Base-by-base conservation (phyloP, 2,329 filamentous ascomycete genomes). In the Claviceps arundinis region DNA sequence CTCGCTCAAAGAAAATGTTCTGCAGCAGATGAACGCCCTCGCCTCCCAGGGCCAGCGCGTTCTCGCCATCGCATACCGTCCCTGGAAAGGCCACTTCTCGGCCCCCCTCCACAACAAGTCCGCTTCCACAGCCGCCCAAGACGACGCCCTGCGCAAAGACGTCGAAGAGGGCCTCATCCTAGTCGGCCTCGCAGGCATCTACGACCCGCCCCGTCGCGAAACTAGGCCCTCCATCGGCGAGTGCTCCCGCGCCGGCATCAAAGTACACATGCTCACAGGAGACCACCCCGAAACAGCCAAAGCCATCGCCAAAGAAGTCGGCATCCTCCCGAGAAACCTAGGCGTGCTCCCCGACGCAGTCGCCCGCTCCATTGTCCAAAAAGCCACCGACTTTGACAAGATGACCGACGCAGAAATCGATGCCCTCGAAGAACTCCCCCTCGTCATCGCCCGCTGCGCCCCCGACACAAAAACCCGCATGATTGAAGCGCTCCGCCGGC, bases 391-490 rank as follows among this genome's bases (percentile, higher is more conserved):
- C 56, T 91, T 95, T 58, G 89, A 94, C 64, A 81, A 81, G 56
- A 74, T 94, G 56, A 78, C 78, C 0, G 85, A 93, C 47, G 79
- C 74, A 0, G 79, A 93, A 64, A 86, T 94, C 51, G 88, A 95
- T 57, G 73, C 75, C 0, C 71, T 94, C 16, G 82, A 84, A 4
- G 80, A 88, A 42, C 71, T 94, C 2, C 88, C 88, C 2, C 73
- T 91, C 1, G 89, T 94, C 8, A 84, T 94, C 55, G 88, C 89
- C 40, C 83, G 89, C 40, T 94, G 88, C 63, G 85, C 87, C 1
- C 89, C 89, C 0, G 81, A 86, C 54, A 94, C 89, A 41, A 95
- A 95, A 69, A 88, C 89, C 4, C 82, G 87, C 54, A 94, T 95
- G 88, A 90, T 95, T 50, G 87, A 90, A 59, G 88, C 89, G 5